Conservation (phyloP, 2,329 filamentous ascomycete genomes). For the Metarhizium anisopliae region DNA sequence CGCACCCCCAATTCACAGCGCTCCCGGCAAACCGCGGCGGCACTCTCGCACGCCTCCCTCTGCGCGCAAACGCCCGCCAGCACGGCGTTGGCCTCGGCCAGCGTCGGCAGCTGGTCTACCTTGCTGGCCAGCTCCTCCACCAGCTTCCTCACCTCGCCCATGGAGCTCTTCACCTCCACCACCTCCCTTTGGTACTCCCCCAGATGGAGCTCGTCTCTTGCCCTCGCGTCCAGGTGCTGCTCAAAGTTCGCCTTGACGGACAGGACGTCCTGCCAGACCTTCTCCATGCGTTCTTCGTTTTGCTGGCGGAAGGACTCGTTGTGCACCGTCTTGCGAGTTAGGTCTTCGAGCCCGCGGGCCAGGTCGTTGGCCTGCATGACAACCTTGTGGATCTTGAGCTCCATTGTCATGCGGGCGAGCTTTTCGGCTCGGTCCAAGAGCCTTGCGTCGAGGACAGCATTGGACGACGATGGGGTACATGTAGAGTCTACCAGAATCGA, state of each 20-base stretch:
- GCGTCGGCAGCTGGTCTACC: conserved; percentile 14
- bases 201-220: conserved; percentile 2
- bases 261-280: conserved; percentile 21
- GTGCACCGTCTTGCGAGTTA: conserved; percentile 16
- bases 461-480: background rate
- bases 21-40: background rate
- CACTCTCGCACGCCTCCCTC: conserved; percentile 1
- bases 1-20: background rate
- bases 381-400: conserved; percentile 24
- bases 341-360: conserved; percentile 18
- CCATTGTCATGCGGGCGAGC: conserved; percentile 27
- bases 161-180: conserved; percentile 9
- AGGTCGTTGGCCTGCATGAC: conserved; percentile 18
- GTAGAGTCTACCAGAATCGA: background rate
- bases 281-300: conserved; percentile 20
- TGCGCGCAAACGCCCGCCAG: conserved; percentile 3
- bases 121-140: conserved; percentile 14
- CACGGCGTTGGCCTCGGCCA: conserved; percentile 12
- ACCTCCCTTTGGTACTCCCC: conserved; percentile 4
- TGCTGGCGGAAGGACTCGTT: conserved; percentile 19
- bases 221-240: conserved; percentile 1
- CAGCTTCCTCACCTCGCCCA: conserved; percentile 14
- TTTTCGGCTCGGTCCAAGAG: conserved; percentile 20
- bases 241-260: conserved; percentile 17
- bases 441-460: background rate